A percentile compares a stretch with the other conserved stretches of the same genome.
Conservation (phyloP, 108 stramenopile genomes). For the Nannochloropsis salina region DNA sequence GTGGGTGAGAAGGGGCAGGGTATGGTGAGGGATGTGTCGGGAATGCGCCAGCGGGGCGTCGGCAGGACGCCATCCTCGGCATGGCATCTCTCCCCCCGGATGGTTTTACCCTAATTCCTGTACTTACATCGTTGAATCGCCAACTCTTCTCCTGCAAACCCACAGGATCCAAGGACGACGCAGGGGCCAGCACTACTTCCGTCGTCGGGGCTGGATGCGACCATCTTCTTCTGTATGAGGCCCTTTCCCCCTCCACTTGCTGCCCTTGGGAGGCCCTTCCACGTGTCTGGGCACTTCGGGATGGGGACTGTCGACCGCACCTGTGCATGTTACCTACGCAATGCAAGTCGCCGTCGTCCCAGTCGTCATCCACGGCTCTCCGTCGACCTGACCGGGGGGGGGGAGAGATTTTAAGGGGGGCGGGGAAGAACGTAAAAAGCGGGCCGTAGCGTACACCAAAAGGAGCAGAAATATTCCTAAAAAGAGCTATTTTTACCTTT, state of each 20-base stretch:
- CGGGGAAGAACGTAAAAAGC: not conserved
- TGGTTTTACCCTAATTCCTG: too few relatives aligned
- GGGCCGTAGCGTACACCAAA: too few relatives aligned
- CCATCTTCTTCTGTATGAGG: not conserved
- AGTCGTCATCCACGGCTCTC: not conserved
- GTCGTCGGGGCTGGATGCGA: not conserved
- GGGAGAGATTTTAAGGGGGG: not conserved
- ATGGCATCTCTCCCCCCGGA: too few relatives aligned
- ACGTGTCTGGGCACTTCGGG: too few relatives aligned
- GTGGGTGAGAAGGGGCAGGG: too few relatives aligned
- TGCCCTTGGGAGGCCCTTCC: not conserved
- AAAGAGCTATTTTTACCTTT: not conserved
- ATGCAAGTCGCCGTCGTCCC: not conserved
- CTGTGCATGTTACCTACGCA: too few relatives aligned
- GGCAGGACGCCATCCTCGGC: too few relatives aligned
- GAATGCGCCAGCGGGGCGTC: too few relatives aligned
- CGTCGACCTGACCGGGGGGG: not conserved
- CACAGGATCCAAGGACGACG: not conserved
- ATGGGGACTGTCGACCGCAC: too few relatives aligned
- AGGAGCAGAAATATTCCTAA: too few relatives aligned
- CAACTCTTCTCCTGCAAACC: not conserved
- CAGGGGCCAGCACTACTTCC: not conserved
- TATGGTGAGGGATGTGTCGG: too few relatives aligned
- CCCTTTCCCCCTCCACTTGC: not conserved
- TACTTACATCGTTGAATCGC: not conserved